Base-by-base conservation (phyloP, 148 eudicot species). In the Drosera capensis region DNA sequence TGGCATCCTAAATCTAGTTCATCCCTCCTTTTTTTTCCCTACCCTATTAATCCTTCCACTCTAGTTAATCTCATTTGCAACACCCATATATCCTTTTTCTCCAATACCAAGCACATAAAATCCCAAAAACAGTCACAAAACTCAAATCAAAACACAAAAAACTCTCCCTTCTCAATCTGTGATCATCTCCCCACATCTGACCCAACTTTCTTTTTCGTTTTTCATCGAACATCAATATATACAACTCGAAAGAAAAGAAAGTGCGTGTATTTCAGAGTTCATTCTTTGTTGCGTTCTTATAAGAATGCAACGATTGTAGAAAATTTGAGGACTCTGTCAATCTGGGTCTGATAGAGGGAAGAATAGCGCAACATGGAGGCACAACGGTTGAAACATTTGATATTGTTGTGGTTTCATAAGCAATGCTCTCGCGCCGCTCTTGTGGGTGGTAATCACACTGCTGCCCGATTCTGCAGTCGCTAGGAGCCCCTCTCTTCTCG, bases 401-500 rank as follows among this genome's bases (percentile, higher is more conserved):
- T 75, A 40, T 63, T 64, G 3, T 49, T 68, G 24, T 54, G 54
- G 59, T 62, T 54, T 25, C 60, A 53, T 25, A 43, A 51, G 58
- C 63, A 58, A 46, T 18, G 28, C 48, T 54, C 55, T 21, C 63
- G 54, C 46, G 53, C 58, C 8, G 66, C 68, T 52, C 71, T 75
- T 21, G 77, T 75, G 62, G 81, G 81, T 64, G 81, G 81, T 23
- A 75, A 75, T 54, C 81, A 75, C 51, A 75, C 77, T 11, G 77
- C 74, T n/a, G 45, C 81, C 48, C 64, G 81, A 58, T 75, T 75
- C 50, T 71, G 81, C 56, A 64, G 73, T 40, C 81, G 77, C 61
- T 75, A 75, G 45, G 28, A 17, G n/a, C 51, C 26, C 1, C 43
- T 26, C 41, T 18, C 30, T 9, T 43, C 43, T 21, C 31, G 24